Evolutionary conservation across 2,329 filamentous ascomycete genomes (phyloP), one percentile per base, ranked within the genome.

Genomic region (Ophidiomyces ophidiicola): DNA sequence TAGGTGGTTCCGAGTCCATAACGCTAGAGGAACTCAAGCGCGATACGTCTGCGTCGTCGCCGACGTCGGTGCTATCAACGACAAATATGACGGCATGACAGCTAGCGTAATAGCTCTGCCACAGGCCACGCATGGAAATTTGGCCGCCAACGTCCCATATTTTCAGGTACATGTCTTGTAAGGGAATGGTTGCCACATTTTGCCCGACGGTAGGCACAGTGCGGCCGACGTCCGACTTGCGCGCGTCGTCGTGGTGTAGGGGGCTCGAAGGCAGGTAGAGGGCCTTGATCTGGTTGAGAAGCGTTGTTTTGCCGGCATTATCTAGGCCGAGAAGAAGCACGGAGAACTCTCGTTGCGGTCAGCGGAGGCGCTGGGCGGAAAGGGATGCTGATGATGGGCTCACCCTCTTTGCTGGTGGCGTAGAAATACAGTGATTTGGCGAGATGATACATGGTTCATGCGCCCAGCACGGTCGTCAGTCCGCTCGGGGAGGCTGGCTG

Each of bases 61-160:
- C 85, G 39, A 96, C 80, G 58, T 98, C 90, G 30, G 85, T 85
- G 59, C 81, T 88, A 64, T 98, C 90, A 53, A 98, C 85, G 44
- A 98, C 86, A 63, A 96, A 98, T 47, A 98, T 84, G 53, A 98
- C 94, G 49, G 90, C 90, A 60, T 98, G 90, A 54, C 86, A 93
- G 59, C 77, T 83, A 36, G 78, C 71, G 68, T 94, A 98, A 67
- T 98, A 98, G 61, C 79, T 85, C 61, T 94, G 85, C 90, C 90
- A 98, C 21, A 96, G 75, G 47, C 81, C 80, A 46, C 90, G 80
- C 56, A 98, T 73, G 19, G 76, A 81, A 55, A 90, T 78, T 62
- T 98, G 90, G 5, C 90, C 90, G 48, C 90, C 90, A 1, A 98
- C 85, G 58, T 98, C 90, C 90, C 90, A 96, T 53, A 98, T 82